Evolutionary conservation across 2,329 filamentous ascomycete species (phyloP).

Genomic region (Phaeosphaeriaceae sp.): DNA sequence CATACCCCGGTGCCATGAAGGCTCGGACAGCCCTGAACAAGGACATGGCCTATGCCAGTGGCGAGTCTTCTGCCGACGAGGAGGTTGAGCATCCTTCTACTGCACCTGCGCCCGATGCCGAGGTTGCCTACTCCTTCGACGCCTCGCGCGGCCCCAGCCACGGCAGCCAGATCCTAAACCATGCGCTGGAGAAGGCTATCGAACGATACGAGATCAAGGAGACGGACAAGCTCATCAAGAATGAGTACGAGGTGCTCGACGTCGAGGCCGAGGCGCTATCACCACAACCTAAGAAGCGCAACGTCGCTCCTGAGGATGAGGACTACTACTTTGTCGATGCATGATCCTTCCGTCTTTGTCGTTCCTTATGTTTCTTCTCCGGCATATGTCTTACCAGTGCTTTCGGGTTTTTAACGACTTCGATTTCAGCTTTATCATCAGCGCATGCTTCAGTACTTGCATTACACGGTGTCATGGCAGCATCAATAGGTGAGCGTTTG

Average conservation of each 20-base stretch:
- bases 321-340: constrained; percentile 52
- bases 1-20: constrained; percentile 38
- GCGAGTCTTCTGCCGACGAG: constrained; percentile 54
- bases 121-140: constrained; percentile 63
- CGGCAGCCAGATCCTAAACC: constrained; percentile 65
- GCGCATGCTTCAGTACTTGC: constrained; percentile 28
- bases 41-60: constrained; percentile 52
- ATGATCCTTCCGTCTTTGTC: constrained; percentile 11
- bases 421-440: constrained; percentile 24
- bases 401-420: constrained; percentile 24
- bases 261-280: constrained; percentile 48
- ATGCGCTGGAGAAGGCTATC: constrained; percentile 64
- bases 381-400: constrained; percentile 31
- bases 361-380: neutral
- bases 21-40: constrained; percentile 49
- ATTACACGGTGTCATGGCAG: constrained; percentile 44
- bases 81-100: constrained; percentile 53
- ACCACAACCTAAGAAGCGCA: constrained; percentile 40
- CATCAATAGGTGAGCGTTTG: constrained; percentile 51
- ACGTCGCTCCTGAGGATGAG: constrained; percentile 45
- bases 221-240: constrained; percentile 66
- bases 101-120: constrained; percentile 55
- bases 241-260: constrained; percentile 65
- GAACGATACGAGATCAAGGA: constrained; percentile 66
- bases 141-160: constrained; percentile 56